Evolutionary conservation across 1,139 yeast species (phyloP).

Genomic region (Pichia cactophila): DNA sequence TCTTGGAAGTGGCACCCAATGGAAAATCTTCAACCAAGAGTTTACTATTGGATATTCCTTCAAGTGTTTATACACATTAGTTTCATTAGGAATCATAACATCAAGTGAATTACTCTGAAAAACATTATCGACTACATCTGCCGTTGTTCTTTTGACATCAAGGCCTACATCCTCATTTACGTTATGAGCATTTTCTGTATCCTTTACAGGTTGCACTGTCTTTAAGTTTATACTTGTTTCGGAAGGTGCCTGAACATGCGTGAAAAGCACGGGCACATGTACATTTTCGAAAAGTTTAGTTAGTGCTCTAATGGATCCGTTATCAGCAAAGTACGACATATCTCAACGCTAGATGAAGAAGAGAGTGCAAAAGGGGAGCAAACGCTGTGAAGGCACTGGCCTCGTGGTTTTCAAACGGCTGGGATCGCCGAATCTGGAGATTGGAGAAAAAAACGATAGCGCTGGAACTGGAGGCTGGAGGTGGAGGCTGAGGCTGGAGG

Average conservation of each 20-base stretch:
- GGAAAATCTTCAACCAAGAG: constrained; percentile 33
- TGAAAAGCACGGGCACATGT: constrained; percentile 1
- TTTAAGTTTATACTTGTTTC: background rate
- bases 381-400: too few relatives aligned
- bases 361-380: background rate
- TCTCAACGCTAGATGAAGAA: too few relatives aligned
- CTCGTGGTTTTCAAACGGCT: too few relatives aligned
- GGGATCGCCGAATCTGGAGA: too few relatives aligned
- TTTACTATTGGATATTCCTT: constrained; percentile 35
- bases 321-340: constrained; percentile 10
- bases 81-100: constrained; percentile 10
- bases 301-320: background rate
- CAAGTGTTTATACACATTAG: constrained; percentile 30
- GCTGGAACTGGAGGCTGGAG: too few relatives aligned
- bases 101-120: background rate
- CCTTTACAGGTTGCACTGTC: background rate
- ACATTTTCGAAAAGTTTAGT: constrained; percentile 5
- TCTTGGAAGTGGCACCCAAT: constrained; percentile 33
- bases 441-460: too few relatives aligned
- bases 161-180: background rate
- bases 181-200: background rate
- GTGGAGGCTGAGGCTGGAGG: too few relatives aligned
- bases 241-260: background rate
- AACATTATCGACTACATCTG: too few relatives aligned
- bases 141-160: background rate